These are phyloP conservation scores for Umbelopsis ramanniana DNA, from an alignment of 192 early-diverging fungal species.

Conservation along the genomic window DNA sequence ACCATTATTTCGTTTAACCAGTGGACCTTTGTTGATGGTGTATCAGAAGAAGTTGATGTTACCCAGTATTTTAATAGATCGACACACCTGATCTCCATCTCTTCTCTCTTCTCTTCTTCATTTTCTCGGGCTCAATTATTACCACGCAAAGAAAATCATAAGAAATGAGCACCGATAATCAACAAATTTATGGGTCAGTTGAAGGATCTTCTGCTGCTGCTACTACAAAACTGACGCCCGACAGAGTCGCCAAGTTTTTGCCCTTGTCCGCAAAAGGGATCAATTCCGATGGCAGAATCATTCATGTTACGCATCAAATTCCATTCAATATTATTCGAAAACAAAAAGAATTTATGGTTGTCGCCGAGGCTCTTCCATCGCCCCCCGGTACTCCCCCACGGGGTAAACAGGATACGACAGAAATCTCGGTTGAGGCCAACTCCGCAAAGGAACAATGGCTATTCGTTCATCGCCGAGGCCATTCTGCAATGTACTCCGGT, in stretches of 20 bases:
- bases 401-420: neutral
- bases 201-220: neutral
- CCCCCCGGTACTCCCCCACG: conserved; percentile 5
- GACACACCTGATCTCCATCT: neutral
- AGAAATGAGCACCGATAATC: neutral
- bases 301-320: conserved; percentile 41
- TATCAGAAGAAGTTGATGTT: neutral
- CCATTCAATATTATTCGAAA: conserved; percentile 33
- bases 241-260: conserved; percentile 32
- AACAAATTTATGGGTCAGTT: neutral
- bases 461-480: conserved; percentile 63
- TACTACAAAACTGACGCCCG: conserved; percentile 25
- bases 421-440: neutral
- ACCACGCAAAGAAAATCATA: neutral
- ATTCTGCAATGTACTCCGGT: conserved; percentile 90
- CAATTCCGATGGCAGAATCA: conserved; percentile 30
- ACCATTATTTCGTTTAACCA: too few species aligned
- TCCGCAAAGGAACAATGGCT: conserved; percentile 26
- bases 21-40: too few species aligned
- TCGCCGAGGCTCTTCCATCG: neutral
- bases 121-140: neutral
- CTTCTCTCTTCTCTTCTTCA: neutral
- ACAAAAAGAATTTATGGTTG: neutral
- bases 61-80: neutral
- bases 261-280: conserved; percentile 30